Evolutionary conservation across 148 eudicot genomes (phyloP).

Genomic region (Euryodendron excelsum): DNA sequence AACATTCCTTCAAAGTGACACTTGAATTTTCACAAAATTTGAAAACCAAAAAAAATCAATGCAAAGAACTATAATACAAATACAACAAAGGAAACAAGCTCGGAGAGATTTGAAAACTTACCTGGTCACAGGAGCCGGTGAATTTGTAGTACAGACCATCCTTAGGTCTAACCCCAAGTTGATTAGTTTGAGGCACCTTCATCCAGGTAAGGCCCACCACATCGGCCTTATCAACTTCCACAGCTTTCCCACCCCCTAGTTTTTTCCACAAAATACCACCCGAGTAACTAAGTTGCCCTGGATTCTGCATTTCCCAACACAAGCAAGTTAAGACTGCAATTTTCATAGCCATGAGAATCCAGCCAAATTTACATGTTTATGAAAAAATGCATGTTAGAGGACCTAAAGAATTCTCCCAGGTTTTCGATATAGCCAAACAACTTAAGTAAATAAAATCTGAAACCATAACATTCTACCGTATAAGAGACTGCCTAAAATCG

Average conservation of each 20-base stretch:
- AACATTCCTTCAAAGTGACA: too few species aligned
- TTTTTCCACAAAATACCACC: slow-evolving; percentile 91
- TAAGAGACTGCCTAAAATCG: background rate
- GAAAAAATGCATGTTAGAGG: too few species aligned
- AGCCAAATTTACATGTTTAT: background rate
- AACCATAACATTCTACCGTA: background rate
- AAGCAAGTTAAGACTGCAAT: background rate
- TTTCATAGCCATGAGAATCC: background rate
- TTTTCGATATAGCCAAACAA: background rate
- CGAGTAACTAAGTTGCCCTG: slow-evolving; percentile 73
- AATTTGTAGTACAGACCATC: slow-evolving; percentile 93
- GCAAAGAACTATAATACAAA: background rate
- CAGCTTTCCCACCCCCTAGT: slow-evolving; percentile 90
- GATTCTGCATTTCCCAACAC: slow-evolving; percentile 16
- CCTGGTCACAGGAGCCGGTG: slow-evolving; percentile 89
- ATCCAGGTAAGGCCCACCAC: slow-evolving; percentile 72
- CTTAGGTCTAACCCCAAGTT: slow-evolving; percentile 74
- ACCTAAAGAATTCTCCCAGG: background rate
- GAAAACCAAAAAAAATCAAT: background rate
- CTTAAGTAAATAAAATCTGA: background rate
- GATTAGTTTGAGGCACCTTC: slow-evolving; percentile 90
- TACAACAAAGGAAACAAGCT: background rate
- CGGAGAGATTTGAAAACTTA: too few species aligned
- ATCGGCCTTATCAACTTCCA: slow-evolving; percentile 76
- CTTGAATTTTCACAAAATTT: too few species aligned